A percentile compares a stretch with the other conserved stretches of the same genome.
phyloP scores from a whole-genome alignment of 73 alveolate species.

The Paramecium biaurelia region DNA sequence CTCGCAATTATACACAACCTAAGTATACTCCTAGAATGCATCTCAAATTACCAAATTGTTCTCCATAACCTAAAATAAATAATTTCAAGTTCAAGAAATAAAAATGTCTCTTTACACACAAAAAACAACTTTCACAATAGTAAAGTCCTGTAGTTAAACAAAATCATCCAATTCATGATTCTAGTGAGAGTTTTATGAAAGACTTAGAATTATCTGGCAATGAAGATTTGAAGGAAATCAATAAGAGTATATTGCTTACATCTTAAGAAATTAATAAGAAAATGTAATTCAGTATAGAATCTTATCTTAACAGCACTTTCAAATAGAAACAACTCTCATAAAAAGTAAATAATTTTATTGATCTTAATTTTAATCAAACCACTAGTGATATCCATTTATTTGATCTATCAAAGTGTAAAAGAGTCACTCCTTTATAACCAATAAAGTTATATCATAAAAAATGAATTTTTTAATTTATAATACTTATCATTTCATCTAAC shows the following conservation, averaged over 20 bases:
- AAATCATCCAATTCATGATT: neutral
- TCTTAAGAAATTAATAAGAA: slow-evolving; percentile 33
- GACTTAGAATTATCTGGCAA: slow-evolving; percentile 31
- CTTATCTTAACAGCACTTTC: neutral
- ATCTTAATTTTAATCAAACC: neutral
- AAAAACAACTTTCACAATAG: neutral
- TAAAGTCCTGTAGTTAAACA: neutral
- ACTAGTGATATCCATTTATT: neutral
- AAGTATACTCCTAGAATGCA: neutral
- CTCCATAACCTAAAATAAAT: neutral
- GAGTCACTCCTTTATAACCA: neutral
- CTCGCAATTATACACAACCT: neutral
- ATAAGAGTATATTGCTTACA: neutral
- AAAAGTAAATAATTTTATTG: neutral
- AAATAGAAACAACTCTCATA: neutral
- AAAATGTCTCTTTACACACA: neutral
- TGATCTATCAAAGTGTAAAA: neutral
- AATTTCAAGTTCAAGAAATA: neutral
- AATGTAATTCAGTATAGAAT: neutral
- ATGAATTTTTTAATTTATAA: neutral
- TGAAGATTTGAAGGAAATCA: slow-evolving; percentile 5
- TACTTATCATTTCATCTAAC: neutral
- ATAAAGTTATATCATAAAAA: neutral
- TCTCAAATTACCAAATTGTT: neutral
- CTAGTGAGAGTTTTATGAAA: neutral